Evolutionary conservation across 768 basidiomycete species (phyloP).

Genomic region (Leccinellum luteum): DNA sequence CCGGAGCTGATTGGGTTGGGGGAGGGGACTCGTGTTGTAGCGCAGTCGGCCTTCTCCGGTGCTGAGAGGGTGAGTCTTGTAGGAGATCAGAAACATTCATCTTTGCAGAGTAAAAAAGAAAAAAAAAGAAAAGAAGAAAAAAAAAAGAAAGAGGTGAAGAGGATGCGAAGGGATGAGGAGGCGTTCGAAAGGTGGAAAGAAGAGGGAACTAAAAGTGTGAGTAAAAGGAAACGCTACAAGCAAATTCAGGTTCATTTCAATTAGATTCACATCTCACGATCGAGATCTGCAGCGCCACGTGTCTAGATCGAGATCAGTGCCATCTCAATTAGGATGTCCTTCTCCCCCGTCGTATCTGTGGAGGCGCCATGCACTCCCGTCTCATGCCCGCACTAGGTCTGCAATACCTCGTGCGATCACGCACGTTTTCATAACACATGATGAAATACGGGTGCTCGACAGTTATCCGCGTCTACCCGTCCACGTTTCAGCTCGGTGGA

Average conservation of each 20-base stretch:
- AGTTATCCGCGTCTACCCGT: too few species aligned
- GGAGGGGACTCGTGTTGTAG: conserved; percentile 24
- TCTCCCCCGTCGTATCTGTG: too few species aligned
- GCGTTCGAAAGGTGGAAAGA: conserved; percentile 23
- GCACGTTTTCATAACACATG: not conserved
- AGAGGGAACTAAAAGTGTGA: conserved; percentile 27
- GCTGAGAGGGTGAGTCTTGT: conserved; percentile 68
- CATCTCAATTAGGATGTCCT: not conserved
- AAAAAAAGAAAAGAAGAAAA: not conserved
- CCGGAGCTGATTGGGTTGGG: conserved; percentile 26
- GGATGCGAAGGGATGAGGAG: conserved; percentile 8
- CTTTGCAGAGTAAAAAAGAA: not conserved
- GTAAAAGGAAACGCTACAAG: conserved; percentile 27
- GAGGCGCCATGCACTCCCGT: too few species aligned
- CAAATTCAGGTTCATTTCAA: conserved; percentile 35
- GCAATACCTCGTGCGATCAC: too few species aligned
- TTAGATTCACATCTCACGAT: conserved; percentile 34
- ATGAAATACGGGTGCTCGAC: not conserved
- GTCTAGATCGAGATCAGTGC: conserved; percentile 30
- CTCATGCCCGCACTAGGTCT: too few species aligned
- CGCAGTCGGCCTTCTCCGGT: conserved; percentile 33
- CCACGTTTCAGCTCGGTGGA: not conserved
- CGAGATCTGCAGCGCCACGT: conserved; percentile 30
- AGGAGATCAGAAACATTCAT: conserved; percentile 74
- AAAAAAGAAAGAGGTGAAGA: not conserved